Conservation (phyloP, 768 basidiomycete species). For the Rhodotorula sphaerocarpa region DNA sequence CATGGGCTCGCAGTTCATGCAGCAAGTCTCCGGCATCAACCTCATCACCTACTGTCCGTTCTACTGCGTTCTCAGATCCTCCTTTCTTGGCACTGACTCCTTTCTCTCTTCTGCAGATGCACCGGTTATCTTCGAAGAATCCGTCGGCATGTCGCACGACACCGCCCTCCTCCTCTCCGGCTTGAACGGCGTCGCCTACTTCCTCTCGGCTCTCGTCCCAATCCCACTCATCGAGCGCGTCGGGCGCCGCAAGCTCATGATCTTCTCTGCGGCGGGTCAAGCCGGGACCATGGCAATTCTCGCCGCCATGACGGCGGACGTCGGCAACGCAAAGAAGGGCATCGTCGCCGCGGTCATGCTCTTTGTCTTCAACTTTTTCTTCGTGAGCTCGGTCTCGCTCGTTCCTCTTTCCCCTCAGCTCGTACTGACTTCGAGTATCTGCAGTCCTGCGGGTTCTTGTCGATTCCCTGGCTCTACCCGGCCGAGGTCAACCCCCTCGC, state of each 20-base stretch:
- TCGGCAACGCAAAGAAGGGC: slow-evolving; percentile 48
- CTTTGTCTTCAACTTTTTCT: slow-evolving; percentile 64
- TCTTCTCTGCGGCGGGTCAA: slow-evolving; percentile 34
- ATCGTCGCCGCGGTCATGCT: slow-evolving; percentile 53
- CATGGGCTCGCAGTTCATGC: slow-evolving; percentile 56
- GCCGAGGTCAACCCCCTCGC: slow-evolving; percentile 59
- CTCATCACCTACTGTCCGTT: slow-evolving; percentile 51
- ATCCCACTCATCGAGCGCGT: slow-evolving; percentile 38
- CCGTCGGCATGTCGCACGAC: background rate
- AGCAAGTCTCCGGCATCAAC: slow-evolving; percentile 61
- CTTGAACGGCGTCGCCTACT: slow-evolving; percentile 41
- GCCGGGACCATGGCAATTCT: slow-evolving; percentile 56
- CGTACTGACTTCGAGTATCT: background rate
- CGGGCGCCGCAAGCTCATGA: slow-evolving; percentile 41
- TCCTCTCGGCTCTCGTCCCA: slow-evolving; percentile 37
- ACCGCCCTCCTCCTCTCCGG: slow-evolving; percentile 46
- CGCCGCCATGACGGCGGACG: slow-evolving; percentile 52
- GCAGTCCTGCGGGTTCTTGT: slow-evolving; percentile 54
- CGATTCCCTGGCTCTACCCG: slow-evolving; percentile 66
- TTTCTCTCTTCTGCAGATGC: background rate
- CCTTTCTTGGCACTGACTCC: background rate
- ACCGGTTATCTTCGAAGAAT: slow-evolving; percentile 34
- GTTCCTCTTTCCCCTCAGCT: background rate
- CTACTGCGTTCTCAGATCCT: too few relatives aligned
- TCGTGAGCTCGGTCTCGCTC: slow-evolving; percentile 41